A percentile compares a stretch with the other conserved stretches of the same genome.
phyloP scores from a whole-genome alignment of 225 moss, liverwort and hornwort genomes.

The Neckera pumila region DNA sequence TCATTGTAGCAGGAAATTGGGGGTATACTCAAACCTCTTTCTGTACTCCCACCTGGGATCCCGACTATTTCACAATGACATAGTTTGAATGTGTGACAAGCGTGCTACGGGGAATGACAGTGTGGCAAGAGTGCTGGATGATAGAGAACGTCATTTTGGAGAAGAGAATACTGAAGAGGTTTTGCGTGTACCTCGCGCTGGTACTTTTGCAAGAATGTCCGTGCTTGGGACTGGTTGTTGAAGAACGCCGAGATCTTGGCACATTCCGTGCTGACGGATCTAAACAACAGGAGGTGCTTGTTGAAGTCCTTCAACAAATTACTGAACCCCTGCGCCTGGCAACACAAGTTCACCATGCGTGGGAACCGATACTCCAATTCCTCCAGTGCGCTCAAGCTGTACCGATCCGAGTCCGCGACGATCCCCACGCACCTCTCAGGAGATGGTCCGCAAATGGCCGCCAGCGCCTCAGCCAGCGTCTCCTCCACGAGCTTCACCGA shows the following conservation, averaged over 20 bases:
- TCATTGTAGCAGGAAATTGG: neutral
- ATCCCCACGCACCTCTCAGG: constrained; percentile 85
- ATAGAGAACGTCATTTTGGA: neutral
- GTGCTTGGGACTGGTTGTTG: constrained; percentile 76
- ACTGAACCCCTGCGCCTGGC: constrained; percentile 77
- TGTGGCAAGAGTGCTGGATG: neutral
- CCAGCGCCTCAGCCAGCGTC: constrained; percentile 66
- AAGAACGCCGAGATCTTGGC: constrained; percentile 72
- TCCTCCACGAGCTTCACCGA: constrained; percentile 82
- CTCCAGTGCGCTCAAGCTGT: constrained; percentile 64
- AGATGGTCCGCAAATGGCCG: constrained; percentile 58
- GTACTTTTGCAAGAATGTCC: constrained; percentile 62
- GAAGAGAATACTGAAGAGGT: neutral
- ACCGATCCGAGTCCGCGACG: constrained; percentile 78
- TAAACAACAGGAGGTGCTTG: constrained; percentile 67
- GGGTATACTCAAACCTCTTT: neutral
- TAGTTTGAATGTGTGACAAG: neutral
- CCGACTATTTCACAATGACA: neutral
- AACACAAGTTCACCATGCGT: constrained; percentile 89
- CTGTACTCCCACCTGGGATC: neutral
- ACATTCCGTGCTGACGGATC: constrained; percentile 66
- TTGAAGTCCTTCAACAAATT: constrained; percentile 83
- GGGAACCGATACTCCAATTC: constrained; percentile 87
- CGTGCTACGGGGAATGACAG: neutral
- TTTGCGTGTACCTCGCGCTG: constrained; percentile 35